phyloP scores from a whole-genome alignment of 768 basidiomycete genomes.

The Boletus edulis region DNA sequence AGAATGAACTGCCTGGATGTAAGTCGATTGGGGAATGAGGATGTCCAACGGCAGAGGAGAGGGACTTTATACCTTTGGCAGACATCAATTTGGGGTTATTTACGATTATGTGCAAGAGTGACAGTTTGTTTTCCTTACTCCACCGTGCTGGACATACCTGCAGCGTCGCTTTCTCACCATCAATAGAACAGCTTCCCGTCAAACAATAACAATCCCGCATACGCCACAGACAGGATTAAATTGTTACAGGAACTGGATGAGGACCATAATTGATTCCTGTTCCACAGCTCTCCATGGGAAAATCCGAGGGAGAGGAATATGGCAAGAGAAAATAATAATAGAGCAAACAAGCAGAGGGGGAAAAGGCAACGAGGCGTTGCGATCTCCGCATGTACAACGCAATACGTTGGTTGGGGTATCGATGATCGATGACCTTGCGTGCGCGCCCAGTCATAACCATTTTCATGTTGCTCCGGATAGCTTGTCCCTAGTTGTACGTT shows the following conservation, averaged over 20 bases:
- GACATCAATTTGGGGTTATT: constrained; percentile 5
- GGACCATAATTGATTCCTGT: too few species aligned
- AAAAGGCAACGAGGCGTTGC: too few species aligned
- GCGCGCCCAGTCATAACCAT: background rate
- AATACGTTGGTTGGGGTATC: too few species aligned
- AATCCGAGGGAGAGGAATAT: too few species aligned
- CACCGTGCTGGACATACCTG: background rate
- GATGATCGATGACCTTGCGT: too few species aligned
- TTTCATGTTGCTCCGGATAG: too few species aligned
- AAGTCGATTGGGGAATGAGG: background rate
- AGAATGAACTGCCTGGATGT: background rate
- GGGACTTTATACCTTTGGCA: constrained; percentile 6
- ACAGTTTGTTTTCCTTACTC: background rate
- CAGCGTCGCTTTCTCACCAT: background rate
- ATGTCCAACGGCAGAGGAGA: too few species aligned
- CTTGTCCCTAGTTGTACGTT: too few species aligned
- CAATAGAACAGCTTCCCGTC: too few species aligned
- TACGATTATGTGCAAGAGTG: background rate
- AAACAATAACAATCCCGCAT: background rate
- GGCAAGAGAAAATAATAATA: background rate
- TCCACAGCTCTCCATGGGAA: too few species aligned
- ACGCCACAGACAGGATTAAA: too few species aligned
- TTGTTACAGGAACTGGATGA: background rate
- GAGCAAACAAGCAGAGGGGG: background rate
- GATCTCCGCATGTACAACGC: background rate